These are phyloP conservation scores for Beta macrorhiza DNA, from an alignment of 179 eudicot genomes.

Conservation along the genomic window DNA sequence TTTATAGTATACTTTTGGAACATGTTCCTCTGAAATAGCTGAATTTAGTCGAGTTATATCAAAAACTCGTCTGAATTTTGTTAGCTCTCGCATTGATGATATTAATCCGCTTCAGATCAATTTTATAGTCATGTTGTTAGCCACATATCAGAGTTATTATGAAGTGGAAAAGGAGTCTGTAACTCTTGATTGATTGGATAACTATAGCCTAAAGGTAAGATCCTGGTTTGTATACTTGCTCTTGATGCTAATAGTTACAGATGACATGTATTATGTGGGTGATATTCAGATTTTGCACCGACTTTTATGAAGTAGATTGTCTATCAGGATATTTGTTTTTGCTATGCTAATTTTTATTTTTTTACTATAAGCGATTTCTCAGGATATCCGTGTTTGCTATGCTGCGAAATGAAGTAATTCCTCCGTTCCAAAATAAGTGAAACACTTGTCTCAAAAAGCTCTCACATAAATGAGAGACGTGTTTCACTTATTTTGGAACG, in stretches of 20 bases:
- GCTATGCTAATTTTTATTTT: too few species aligned
- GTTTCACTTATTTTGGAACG: too few species aligned
- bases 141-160: neutral
- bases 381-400: neutral
- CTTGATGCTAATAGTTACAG: neutral
- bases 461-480: too few species aligned
- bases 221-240: neutral
- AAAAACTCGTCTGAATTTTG: too few species aligned
- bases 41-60: neutral
- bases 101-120: neutral
- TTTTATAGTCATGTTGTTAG: conserved; percentile 1
- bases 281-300: neutral
- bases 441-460: too few species aligned
- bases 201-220: neutral
- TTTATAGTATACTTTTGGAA: conserved; percentile 6
- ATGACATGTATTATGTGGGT: neutral
- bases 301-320: neutral
- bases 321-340: neutral
- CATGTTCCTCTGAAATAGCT: neutral
- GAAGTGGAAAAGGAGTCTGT: neutral
- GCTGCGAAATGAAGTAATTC: too few species aligned
- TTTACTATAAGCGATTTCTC: too few species aligned
- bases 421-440: too few species aligned
- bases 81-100: neutral
- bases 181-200: neutral